Conservation (phyloP, 192 early-diverging fungal species). For the Backusella westeae region DNA sequence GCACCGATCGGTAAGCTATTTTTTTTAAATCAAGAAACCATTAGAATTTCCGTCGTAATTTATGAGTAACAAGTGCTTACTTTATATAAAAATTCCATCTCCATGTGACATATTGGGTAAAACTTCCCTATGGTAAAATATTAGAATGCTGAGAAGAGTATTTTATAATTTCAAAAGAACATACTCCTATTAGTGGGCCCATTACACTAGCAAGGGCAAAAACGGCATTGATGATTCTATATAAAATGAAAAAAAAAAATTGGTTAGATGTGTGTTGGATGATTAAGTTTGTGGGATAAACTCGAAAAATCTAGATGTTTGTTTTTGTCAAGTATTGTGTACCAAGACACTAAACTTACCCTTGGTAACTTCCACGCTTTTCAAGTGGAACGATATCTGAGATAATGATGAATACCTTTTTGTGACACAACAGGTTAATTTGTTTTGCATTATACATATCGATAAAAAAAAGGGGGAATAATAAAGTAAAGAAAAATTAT, state of each 20-base stretch:
- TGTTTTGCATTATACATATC: slow-evolving; percentile 3
- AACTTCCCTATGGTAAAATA: slow-evolving; percentile 10
- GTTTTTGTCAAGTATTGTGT: background rate
- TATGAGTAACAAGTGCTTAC: slow-evolving; percentile 13
- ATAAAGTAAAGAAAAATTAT: background rate
- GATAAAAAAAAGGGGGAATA: background rate
- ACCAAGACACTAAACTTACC: slow-evolving; percentile 15
- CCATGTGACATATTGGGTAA: slow-evolving; percentile 38
- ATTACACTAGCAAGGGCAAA: slow-evolving; percentile 33
- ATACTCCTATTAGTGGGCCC: slow-evolving; percentile 38
- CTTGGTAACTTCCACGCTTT: slow-evolving; percentile 71
- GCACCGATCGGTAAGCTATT: slow-evolving; percentile 35
- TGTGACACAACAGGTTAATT: slow-evolving; percentile 1
- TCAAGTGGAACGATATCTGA: slow-evolving; percentile 80
- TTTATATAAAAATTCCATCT: slow-evolving; percentile 41
- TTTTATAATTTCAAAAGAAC: background rate
- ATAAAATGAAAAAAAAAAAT: slow-evolving; percentile 23
- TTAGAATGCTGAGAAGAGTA: background rate
- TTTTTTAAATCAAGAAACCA: background rate
- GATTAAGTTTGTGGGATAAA: too few species aligned
- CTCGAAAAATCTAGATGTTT: background rate
- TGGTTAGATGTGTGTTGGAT: too few species aligned
- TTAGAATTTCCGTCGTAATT: background rate
- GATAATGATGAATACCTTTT: slow-evolving; percentile 69
- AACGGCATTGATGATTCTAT: slow-evolving; percentile 27